Conservation (phyloP, 1,284 basidiomycete species). For the Exsudoporus floridanus region DNA sequence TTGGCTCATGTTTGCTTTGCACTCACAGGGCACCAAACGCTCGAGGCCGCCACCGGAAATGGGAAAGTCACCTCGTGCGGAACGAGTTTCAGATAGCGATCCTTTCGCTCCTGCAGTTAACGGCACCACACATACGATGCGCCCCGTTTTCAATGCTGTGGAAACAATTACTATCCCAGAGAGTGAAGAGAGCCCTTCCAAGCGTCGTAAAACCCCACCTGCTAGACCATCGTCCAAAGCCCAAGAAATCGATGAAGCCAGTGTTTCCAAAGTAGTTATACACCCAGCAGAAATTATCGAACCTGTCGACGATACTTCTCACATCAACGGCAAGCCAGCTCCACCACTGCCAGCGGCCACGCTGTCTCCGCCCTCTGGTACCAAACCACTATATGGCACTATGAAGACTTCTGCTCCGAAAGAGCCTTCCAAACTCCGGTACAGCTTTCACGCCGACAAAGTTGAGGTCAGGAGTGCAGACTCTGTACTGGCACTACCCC, state of each 20-base stretch:
- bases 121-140: constrained; percentile 16
- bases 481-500: constrained; percentile 10
- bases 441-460: constrained; percentile 53
- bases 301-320: constrained; percentile 31
- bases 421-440: constrained; percentile 71
- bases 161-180: constrained; percentile 33
- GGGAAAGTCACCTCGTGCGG: constrained; percentile 19
- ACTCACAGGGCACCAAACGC: constrained; percentile 62
- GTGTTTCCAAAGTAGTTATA: constrained; percentile 25
- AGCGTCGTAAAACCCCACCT: constrained; percentile 40
- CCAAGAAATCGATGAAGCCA: constrained; percentile 38
- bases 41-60: constrained; percentile 58
- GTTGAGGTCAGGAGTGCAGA: constrained; percentile 27
- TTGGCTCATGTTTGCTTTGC: background rate
- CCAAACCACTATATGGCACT: constrained; percentile 30
- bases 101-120: constrained; percentile 27
- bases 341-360: constrained; percentile 20
- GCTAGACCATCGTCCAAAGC: background rate
- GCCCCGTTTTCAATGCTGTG: constrained; percentile 3
- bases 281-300: constrained; percentile 44
- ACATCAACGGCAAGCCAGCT: constrained; percentile 16
- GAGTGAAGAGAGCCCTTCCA: constrained; percentile 38
- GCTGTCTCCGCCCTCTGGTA: constrained; percentile 19
- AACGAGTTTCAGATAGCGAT: constrained; percentile 6
- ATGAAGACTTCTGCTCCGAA: constrained; percentile 54